Percentiles rank a stretch among this genome's conserved stretches.
Evolutionary conservation across 129 eudicot genomes (phyloP).

Genomic region (Artemisia annua): DNA sequence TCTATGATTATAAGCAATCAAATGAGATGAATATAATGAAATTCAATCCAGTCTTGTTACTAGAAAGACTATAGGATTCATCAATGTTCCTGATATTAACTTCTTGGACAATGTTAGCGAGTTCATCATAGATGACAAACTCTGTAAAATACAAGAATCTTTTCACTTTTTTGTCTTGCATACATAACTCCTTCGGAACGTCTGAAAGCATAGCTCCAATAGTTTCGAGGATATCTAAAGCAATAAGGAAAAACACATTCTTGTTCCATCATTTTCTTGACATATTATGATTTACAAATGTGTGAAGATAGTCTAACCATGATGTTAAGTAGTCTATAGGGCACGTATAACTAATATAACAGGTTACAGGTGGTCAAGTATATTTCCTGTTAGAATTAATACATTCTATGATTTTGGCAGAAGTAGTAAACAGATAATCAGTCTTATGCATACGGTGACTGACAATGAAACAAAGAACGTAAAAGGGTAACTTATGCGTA

Average conservation of each 20-base stretch:
- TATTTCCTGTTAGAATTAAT: no score
- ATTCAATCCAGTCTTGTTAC: slow-evolving; percentile 3
- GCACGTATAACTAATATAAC: neutral
- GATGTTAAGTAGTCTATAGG: neutral
- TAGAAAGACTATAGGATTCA: slow-evolving; percentile 18
- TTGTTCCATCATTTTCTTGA: no score
- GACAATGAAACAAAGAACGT: no score
- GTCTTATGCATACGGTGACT: no score
- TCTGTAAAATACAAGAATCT: neutral
- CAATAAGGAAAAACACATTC: no score
- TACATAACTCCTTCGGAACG: slow-evolving; percentile 14
- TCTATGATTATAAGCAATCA: slow-evolving; percentile 28
- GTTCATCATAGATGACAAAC: slow-evolving; percentile 11
- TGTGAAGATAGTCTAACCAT: neutral
- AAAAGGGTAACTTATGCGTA: no score
- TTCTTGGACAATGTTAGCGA: slow-evolving; percentile 14
- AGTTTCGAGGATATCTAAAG: neutral
- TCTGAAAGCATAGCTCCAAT: slow-evolving; percentile 26
- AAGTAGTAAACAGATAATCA: neutral
- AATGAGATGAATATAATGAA: slow-evolving; percentile 21
- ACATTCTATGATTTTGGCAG: neutral
- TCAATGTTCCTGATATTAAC: slow-evolving; percentile 23
- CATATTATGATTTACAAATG: neutral
- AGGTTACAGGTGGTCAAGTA: no score
- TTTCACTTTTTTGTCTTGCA: slow-evolving; percentile 8